Conservation (phyloP, 1,284 basidiomycete genomes). For the Ustilago bromivora region DNA sequence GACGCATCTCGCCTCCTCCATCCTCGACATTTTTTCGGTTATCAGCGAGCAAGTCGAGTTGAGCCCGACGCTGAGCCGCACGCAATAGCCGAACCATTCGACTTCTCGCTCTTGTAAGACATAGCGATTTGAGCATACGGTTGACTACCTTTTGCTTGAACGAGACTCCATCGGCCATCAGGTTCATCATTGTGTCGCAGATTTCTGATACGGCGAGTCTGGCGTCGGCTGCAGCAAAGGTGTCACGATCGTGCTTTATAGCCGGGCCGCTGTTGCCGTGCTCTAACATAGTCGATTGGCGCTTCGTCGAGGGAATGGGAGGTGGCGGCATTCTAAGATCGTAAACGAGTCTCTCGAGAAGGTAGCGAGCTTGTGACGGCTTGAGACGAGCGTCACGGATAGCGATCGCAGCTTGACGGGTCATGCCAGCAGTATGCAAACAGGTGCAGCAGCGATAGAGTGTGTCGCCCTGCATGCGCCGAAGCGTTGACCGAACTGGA, state of each 20-base stretch:
- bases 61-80: conserved; percentile 26
- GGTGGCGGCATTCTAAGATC: conserved; percentile 16
- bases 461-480: conserved; percentile 31
- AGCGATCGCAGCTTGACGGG: conserved; percentile 27
- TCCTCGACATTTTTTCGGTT: not conserved
- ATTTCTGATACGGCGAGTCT: conserved; percentile 26
- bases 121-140: conserved; percentile 29
- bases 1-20: conserved; percentile 11
- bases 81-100: conserved; percentile 24
- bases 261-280: no score
- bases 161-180: conserved; percentile 27
- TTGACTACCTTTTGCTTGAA: conserved; percentile 36
- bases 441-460: conserved; percentile 31
- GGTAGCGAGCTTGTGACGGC: conserved; percentile 43
- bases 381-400: conserved; percentile 39
- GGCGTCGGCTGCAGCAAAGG: conserved; percentile 23
- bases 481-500: conserved; percentile 12
- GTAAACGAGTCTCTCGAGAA: conserved; percentile 40
- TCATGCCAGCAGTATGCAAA: conserved; percentile 23
- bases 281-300: no score
- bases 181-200: conserved; percentile 28
- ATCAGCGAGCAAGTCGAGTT: conserved; percentile 9
- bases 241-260: not conserved
- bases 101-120: conserved; percentile 20
- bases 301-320: not conserved